Evolutionary conservation across 2,329 filamentous ascomycete genomes (phyloP).

Genomic region (Cercospora zeae-maydis): DNA sequence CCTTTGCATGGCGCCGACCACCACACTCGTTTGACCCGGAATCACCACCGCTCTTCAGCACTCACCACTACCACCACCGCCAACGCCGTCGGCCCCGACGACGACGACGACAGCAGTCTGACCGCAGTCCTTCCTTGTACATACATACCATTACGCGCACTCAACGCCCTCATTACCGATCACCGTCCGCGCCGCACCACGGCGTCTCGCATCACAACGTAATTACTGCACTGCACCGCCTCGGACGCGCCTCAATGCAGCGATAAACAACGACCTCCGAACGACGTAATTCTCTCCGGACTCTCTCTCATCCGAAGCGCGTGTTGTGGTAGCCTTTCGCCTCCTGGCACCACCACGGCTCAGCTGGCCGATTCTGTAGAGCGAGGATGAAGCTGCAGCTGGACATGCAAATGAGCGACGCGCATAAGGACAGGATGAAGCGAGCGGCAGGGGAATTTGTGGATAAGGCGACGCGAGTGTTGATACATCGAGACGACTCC

Average conservation of each 20-base stretch:
- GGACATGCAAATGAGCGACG: constrained; percentile 8
- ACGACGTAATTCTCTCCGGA: background rate
- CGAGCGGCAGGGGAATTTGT: constrained; percentile 24
- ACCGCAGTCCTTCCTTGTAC: constrained; percentile 24
- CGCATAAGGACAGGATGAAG: constrained; percentile 8
- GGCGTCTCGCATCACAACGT: constrained; percentile 8
- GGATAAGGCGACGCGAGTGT: constrained; percentile 24
- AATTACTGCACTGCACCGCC: constrained; percentile 5
- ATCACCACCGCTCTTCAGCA: constrained; percentile 15
- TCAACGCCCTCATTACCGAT: constrained; percentile 7
- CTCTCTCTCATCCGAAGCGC: background rate
- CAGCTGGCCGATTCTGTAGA: background rate
- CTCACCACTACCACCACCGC: constrained; percentile 9
- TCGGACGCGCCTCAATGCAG: background rate
- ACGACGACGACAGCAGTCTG: constrained; percentile 9
- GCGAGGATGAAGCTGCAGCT: constrained; percentile 9
- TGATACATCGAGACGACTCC: constrained; percentile 22
- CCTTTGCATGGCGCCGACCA: constrained; percentile 12
- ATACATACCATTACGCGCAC: constrained; percentile 11
- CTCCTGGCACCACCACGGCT: constrained; percentile 9
- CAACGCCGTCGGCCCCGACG: background rate
- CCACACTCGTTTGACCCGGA: constrained; percentile 12
- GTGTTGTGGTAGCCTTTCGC: background rate
- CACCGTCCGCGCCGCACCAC: constrained; percentile 2
- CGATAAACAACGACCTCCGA: background rate